phyloP scores from a whole-genome alignment of 2,329 filamentous ascomycete species.

The Ceratocystis colombiana region DNA sequence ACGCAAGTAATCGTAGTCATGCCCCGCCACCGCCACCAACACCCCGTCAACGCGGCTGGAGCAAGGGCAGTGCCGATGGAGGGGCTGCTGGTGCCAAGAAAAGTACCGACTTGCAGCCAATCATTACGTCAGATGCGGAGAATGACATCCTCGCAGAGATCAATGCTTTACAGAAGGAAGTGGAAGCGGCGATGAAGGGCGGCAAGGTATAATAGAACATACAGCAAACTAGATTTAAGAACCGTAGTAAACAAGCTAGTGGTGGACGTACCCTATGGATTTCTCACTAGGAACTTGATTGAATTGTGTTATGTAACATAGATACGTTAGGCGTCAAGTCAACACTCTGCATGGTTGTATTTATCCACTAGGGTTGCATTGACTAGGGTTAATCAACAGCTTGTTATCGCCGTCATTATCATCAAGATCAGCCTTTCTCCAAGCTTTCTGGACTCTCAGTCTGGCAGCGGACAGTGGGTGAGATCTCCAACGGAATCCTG shows the following conservation, averaged over 20 bases:
- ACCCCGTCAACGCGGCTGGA: slow-evolving; percentile 39
- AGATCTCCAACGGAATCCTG: neutral
- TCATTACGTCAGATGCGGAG: slow-evolving; percentile 26
- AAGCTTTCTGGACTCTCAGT: neutral
- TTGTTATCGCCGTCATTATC: neutral
- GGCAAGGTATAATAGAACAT: neutral
- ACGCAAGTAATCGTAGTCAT: slow-evolving; percentile 7
- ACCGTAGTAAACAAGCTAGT: no score
- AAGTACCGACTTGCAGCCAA: slow-evolving; percentile 22
- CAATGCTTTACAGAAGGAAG: slow-evolving; percentile 60
- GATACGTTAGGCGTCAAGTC: neutral
- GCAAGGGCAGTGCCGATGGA: slow-evolving; percentile 37
- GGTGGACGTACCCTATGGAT: no score
- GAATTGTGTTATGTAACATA: neutral
- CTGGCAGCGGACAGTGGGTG: neutral
- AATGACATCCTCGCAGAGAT: slow-evolving; percentile 62
- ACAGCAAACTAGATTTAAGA: no score
- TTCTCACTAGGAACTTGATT: neutral
- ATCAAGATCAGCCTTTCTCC: neutral
- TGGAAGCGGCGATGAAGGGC: slow-evolving; percentile 45
- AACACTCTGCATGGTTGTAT: neutral
- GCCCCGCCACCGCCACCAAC: slow-evolving; percentile 42
- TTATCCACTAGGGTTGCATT: neutral
- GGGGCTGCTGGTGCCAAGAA: slow-evolving; percentile 27
- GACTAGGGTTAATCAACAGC: neutral